Evolutionary conservation across 2,329 filamentous ascomycete species (phyloP).

Genomic region (Plectosphaerella cucumerina): DNA sequence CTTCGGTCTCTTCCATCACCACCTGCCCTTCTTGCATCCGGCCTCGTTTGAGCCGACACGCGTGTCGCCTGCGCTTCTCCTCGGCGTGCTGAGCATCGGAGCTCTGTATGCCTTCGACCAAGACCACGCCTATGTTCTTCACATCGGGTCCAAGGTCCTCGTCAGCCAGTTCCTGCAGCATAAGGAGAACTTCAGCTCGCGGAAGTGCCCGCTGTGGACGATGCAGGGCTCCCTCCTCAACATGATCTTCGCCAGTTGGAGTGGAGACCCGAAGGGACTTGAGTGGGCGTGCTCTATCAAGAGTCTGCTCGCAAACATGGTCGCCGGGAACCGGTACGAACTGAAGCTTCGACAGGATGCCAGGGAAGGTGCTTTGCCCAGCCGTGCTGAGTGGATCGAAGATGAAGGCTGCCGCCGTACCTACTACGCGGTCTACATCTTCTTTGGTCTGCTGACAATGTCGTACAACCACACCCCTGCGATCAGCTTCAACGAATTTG

Average conservation of each 20-base stretch:
- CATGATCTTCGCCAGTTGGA: slow-evolving; percentile 99
- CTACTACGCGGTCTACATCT: slow-evolving; percentile 98
- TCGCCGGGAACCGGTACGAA: slow-evolving; percentile 94
- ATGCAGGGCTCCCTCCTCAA: slow-evolving; percentile 97
- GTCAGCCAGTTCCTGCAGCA: slow-evolving; percentile 97
- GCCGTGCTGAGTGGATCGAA: slow-evolving; percentile 87
- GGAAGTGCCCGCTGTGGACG: slow-evolving; percentile 95
- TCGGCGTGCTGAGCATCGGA: slow-evolving; percentile 91
- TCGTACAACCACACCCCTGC: slow-evolving; percentile 98
- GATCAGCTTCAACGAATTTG: slow-evolving; percentile 98
- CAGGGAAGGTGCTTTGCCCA: slow-evolving; percentile 70
- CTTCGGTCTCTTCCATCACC: slow-evolving; percentile 95
- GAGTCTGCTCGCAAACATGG: slow-evolving; percentile 97
- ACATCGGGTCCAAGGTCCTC: slow-evolving; percentile 95
- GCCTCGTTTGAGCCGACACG: slow-evolving; percentile 81
- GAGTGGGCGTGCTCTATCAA: slow-evolving; percentile 99
- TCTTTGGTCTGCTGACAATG: slow-evolving; percentile 91
- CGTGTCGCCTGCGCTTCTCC: slow-evolving; percentile 75
- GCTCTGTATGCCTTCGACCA: slow-evolving; percentile 96
- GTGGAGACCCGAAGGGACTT: slow-evolving; percentile 91
- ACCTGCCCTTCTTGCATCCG: slow-evolving; percentile 91
- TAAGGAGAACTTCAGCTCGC: slow-evolving; percentile 97
- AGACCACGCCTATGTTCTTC: slow-evolving; percentile 93
- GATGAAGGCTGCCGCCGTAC: slow-evolving; percentile 95
- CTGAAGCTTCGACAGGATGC: slow-evolving; percentile 89